Evolutionary conservation across 352 stramenopile species (phyloP), one percentile per base, ranked within the genome.

Genomic region (Pythium aquatile): DNA sequence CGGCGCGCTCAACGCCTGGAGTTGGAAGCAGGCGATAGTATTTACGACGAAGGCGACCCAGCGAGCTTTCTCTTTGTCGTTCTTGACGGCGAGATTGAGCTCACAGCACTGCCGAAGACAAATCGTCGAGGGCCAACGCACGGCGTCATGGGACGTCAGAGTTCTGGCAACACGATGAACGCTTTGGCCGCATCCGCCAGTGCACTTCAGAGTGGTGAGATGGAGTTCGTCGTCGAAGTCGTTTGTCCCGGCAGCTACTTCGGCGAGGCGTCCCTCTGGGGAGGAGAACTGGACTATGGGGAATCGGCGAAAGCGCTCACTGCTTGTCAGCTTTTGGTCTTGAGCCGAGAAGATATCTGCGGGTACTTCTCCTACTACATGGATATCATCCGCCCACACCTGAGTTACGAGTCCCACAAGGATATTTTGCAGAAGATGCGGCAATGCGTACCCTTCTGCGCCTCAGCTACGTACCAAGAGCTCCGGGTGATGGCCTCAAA

Each of bases 41-140:
- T 90, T 9, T 90, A 90, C 52, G 75, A 88, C 42, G 79, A 84
- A 49, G 78, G 79, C 3, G 83, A 90, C 49, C 57, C 69, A 1
- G 81, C 83, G 5, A 84, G 70, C 26, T 87, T 88, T 55, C 48
- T 91, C 7, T 91, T 91, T 56, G 75, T 91, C 33, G 78, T 91
- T 1, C 56, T 91, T 24, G 72, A 58, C 5, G 83, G 83, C 2
- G 72, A 85, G 17, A 73, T 90, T 0, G 70, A 73, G 35, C 69
- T 91, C 54, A 20, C 52, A 55, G 30, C 2, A 20, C 32, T 17
- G 17, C 44, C 7, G 5, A 61, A 58, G 33, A 61, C 29, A 24
- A 66, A 13, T 20, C 59, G 10, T 52, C 72, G 65, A 0, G 28
- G 2, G 1, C 32, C 55, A n/a, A 9, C 42, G 32, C 17, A 9